Base-by-base conservation (phyloP, 2,329 filamentous ascomycete genomes). In the Diplodia mutila region DNA sequence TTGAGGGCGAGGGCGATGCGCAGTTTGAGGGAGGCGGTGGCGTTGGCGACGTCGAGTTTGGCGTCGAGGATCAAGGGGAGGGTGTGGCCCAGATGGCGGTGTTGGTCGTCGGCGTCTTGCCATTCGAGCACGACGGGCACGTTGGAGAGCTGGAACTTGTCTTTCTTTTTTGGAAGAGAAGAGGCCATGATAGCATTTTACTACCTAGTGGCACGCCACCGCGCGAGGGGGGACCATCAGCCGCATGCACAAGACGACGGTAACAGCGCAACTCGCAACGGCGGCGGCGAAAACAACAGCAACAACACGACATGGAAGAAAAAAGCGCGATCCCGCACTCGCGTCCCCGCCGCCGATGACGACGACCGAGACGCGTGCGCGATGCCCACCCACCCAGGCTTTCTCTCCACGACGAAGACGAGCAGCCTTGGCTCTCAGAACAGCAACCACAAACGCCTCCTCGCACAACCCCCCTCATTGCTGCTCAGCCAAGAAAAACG, bases 321-420 rank as follows among this genome's bases (percentile, higher is more conserved):
- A 61, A 61, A 16, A 12, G 11, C n/a, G 11, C 12, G 32, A 34
- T 61, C 55, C 55, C 55, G 39, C 39, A 42, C 37, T 29, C 55
- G 55, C 21, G 16, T 18, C 14, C 27, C 7, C 32, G 32, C 32
- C 1, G 32, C 32, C 32, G 32, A 12, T 34, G 32, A 34, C 32
- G 11, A 12, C 9, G 32, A 9, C 32, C 9, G 11, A 34, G 32
- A 34, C 27, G 23, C 34, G 34, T 12, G 55, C 34, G 55, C 55
- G 55, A 46, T 46, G 55, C 55, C 55, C 55, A 61, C 55, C 55
- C 55, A 8, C 55, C 55, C 55, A 61, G 55, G 55, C 55, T 48
- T 61, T 48, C 29, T 29, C 52, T 21, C 12, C 27, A 39, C 16
- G 3, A 34, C 21, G 18, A 12, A 46, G 32, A 34, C 32, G 54